Base-by-base conservation (phyloP, 352 stramenopile genomes). In the Phytopythium chamaehyphon region DNA sequence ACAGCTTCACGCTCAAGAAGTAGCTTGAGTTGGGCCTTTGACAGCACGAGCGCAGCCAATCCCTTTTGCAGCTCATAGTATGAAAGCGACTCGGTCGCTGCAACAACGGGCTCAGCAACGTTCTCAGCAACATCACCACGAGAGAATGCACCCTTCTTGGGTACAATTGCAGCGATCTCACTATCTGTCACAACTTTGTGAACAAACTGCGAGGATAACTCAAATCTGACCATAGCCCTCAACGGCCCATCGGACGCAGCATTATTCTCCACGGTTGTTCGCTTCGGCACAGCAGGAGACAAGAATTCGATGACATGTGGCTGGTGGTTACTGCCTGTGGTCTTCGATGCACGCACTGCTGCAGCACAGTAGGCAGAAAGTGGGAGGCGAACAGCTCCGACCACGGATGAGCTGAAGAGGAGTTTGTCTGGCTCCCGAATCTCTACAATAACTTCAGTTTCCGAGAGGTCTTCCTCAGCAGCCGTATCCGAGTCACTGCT, bases 1-100 rank as follows among this genome's bases (percentile, higher is more conserved):
- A 92, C 81, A 14, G 76, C 73, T 58, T 92, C 81, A 4, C 66
- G 61, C 46, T 92, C 81, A 4, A 92, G 67, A 26, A 88, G 39
- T 14, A 76, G 51, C 43, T 88, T 89, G 12, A 91, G 59, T 35
- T 85, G 77, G 0, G 70, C 73, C 51, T 88, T 89, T 15, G 77
- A 86, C 12, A 60, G 79, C n/a, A 84, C 61, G 9, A 91, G 58
- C 8, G 72, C 56, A 37, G 81, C 72, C 22, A 89, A 53, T 44
- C 86, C 69, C 21, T 75, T 77, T 46, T 76, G 71, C 40, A 83
- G 54, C 11, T 70, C 60, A 35, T 77, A 79, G 15, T 61, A 68
- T 7, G 56, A 59, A 8, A 85, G 26, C n/a, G 62, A 49, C 46
- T 67, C 59, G 33, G 57, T 57, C 6, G 72, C 26, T 21, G 61